Conservation (phyloP, 2,329 filamentous ascomycete genomes). For the Pseudogymnoascus sp. region DNA sequence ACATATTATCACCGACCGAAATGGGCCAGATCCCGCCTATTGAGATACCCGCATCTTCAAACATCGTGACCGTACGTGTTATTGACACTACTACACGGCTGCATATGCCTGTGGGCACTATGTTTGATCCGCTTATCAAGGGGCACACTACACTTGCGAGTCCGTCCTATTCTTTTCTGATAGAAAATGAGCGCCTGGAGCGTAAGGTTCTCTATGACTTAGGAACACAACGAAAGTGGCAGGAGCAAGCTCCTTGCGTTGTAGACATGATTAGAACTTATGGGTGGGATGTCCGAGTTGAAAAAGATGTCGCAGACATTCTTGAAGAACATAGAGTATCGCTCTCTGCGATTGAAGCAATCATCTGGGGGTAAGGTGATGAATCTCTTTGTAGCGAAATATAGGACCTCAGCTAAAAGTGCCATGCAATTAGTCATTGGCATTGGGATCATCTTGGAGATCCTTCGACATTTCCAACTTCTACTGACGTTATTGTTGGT, state of each 20-base stretch:
- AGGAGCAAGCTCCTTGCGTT: conserved; percentile 18
- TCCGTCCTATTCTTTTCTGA: conserved; percentile 19
- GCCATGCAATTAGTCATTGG: conserved; percentile 22
- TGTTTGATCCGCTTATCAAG: not conserved
- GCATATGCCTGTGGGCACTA: not conserved
- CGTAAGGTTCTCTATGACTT: conserved; percentile 23
- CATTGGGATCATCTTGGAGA: conserved; percentile 38
- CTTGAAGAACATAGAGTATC: conserved; percentile 16
- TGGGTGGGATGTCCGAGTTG: conserved; percentile 13
- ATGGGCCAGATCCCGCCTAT: not conserved
- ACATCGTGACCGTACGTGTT: not conserved
- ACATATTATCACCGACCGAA: not conserved
- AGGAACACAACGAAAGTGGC: conserved; percentile 22
- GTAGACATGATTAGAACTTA: conserved; percentile 9
- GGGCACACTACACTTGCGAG: not conserved
- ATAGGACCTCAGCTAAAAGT: not conserved
- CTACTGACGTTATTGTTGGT: conserved; percentile 37
- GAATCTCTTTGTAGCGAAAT: conserved; percentile 3
- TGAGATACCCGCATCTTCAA: conserved; percentile 1
- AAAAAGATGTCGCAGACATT: conserved; percentile 20
- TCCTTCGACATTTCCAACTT: conserved; percentile 33
- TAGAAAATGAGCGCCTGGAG: conserved; percentile 19
- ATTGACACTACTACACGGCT: not conserved
- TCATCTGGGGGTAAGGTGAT: not conserved
- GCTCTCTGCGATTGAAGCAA: conserved; percentile 14